Conservation (phyloP, 83 land plant species). For the Picea abies region DNA sequence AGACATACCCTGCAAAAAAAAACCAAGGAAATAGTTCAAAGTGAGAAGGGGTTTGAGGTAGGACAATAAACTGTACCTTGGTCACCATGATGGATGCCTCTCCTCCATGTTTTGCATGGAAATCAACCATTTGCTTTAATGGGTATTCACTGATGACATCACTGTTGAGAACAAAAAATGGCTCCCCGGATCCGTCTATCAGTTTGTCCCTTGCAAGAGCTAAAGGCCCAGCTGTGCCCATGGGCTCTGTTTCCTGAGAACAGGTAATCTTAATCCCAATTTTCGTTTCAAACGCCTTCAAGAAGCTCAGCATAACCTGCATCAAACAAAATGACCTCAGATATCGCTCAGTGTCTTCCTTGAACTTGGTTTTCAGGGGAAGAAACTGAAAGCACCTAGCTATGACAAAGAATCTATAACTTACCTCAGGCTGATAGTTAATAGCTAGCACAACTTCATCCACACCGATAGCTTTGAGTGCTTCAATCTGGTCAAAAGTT, state of each 20-base stretch:
- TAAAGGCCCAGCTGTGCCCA: conserved; percentile 97
- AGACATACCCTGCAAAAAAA: background rate
- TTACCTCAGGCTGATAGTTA: conserved; percentile 94
- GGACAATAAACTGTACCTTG: conserved; percentile 53
- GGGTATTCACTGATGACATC: conserved; percentile 98
- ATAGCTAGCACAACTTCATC: conserved; percentile 91
- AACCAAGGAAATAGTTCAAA: background rate
- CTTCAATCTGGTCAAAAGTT: conserved; percentile 68
- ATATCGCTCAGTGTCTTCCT: background rate
- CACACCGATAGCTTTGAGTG: conserved; percentile 85
- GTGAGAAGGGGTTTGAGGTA: background rate
- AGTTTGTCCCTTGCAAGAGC: conserved; percentile 91
- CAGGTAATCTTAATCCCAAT: conserved; percentile 88
- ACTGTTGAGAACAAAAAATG: conserved; percentile 94
- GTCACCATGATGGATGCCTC: conserved; percentile 99
- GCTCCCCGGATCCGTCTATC: conserved; percentile 76
- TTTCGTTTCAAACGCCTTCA: conserved; percentile 83
- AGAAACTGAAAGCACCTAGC: background rate
- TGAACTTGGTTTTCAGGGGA: background rate
- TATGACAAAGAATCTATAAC: background rate
- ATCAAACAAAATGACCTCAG: background rate
- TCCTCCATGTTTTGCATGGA: conserved; percentile 86
- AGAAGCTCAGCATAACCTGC: conserved; percentile 93
- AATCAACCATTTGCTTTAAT: conserved; percentile 76
- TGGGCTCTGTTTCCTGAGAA: conserved; percentile 94